Evolutionary conservation across 805 yeast species (phyloP).

Genomic region (Komagataella phaffii): DNA sequence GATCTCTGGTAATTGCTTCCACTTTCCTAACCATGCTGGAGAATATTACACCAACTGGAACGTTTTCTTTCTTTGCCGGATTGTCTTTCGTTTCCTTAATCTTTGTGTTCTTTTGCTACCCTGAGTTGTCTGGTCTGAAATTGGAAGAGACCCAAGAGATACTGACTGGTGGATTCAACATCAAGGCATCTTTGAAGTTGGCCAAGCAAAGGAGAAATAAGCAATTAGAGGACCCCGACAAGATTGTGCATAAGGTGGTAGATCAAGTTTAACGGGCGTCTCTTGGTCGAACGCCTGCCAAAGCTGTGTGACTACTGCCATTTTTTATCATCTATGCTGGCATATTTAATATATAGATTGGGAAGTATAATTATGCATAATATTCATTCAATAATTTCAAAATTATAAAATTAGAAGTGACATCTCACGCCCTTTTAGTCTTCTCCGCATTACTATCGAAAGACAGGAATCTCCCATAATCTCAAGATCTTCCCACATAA

Average conservation of each 20-base stretch:
- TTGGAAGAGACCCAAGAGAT: constrained; percentile 83
- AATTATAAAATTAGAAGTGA: not conserved
- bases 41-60: constrained; percentile 89
- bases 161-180: constrained; percentile 76
- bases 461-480: not conserved
- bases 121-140: constrained; percentile 83
- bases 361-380: not conserved
- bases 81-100: constrained; percentile 59
- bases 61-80: constrained; percentile 83
- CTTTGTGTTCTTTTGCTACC: constrained; percentile 74
- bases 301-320: not conserved
- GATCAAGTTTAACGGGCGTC: not conserved
- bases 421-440: not conserved
- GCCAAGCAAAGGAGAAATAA: constrained; percentile 28
- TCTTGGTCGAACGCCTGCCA: not conserved
- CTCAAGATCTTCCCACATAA: not conserved
- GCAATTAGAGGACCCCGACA: not conserved
- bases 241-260: not conserved
- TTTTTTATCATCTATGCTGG: not conserved
- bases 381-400: not conserved
- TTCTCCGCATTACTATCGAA: not conserved
- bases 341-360: not conserved
- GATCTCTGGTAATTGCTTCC: constrained; percentile 80
- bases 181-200: constrained; percentile 44
- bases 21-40: constrained; percentile 91